Base-by-base conservation (phyloP, 2,329 filamentous ascomycete genomes). In the Kalaharituber pfeilii region DNA sequence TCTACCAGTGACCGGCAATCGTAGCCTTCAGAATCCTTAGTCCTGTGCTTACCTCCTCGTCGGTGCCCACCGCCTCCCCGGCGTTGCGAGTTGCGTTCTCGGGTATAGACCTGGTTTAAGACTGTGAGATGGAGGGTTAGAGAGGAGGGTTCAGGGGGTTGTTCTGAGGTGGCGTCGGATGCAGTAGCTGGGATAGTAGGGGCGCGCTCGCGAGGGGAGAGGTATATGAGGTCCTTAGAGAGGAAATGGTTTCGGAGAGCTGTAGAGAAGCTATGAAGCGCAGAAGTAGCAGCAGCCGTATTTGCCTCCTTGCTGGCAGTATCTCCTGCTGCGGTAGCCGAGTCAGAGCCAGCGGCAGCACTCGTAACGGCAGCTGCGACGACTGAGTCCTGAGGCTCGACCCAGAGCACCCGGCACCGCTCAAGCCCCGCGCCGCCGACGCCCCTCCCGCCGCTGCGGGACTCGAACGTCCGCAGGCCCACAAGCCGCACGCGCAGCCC, bases 111-210 rank as follows among this genome's bases (percentile, higher is more conserved):
- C 0, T 87, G 93, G 67, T 95, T 94, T 51, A 91, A 69, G 3
- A 95, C 70, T 0, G 89, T 95, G 18, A 85, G 86, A 65, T 95
- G 89, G 51, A 95, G 69, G 20, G 84, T 74, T 58, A 95, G 13
- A 9, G 30, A 2, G 42, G 42, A 11, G 5, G 24, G 42, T 6
- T 20, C 42, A 5, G 15, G 42, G 18, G 11, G 13, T 47, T 20
- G n/a, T 9, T 9, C 30, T 36, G 30, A 36, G 9, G 30, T 36
- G 9, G 30, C 30, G 30, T 9, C n/a, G 9, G 30, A 36, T 9
- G 30, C n/a, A n/a, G n/a, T n/a, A n/a, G n/a, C n/a, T n/a, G n/a
- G n/a, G n/a, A n/a, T n/a, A n/a, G n/a, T n/a, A n/a, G n/a, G n/a
- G n/a, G n/a, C n/a, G n/a, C n/a, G n/a, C n/a, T n/a, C n/a, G n/a